Evolutionary conservation across 139 green algal species (phyloP).

Genomic region (Microglena sp.): DNA sequence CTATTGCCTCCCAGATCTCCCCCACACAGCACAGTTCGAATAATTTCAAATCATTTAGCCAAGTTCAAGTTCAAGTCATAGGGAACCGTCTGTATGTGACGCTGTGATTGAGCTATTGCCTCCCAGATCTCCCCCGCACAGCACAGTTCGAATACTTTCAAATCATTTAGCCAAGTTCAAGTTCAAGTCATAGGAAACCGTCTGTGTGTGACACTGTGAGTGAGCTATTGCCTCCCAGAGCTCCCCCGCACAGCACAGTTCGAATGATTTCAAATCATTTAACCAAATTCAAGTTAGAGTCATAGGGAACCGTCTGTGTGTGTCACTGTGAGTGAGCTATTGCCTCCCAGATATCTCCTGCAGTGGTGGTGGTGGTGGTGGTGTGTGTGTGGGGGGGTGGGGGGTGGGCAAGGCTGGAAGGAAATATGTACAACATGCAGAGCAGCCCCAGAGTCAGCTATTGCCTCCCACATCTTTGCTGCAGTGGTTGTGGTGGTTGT

Average conservation of each 20-base stretch:
- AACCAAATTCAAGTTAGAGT: not conserved
- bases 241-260: conserved; percentile 20
- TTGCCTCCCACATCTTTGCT: too few species aligned
- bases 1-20: conserved; percentile 24
- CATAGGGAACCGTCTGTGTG: too few species aligned
- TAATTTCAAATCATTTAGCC: not conserved
- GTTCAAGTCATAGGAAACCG: conserved; percentile 15
- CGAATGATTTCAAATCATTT: not conserved
- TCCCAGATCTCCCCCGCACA: conserved; percentile 20
- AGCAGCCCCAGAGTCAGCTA: too few species aligned
- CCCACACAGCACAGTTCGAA: conserved; percentile 9
- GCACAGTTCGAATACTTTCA: not conserved
- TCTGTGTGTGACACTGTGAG: conserved; percentile 27
- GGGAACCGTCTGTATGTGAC: conserved; percentile 29
- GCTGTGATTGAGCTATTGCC: conserved; percentile 29
- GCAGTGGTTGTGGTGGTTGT: too few species aligned
- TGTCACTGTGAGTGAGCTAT: too few species aligned
- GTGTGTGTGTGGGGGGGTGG: too few species aligned
- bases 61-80: conserved; percentile 1
- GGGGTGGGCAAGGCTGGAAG: too few species aligned
- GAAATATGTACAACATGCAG: too few species aligned
- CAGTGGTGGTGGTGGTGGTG: too few species aligned
- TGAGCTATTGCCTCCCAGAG: conserved; percentile 24
- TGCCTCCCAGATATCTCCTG: too few species aligned
- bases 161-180: not conserved